These are phyloP conservation scores for Celoporthe dispersa DNA, from an alignment of 2,329 filamentous ascomycete genomes.

Conservation along the genomic window DNA sequence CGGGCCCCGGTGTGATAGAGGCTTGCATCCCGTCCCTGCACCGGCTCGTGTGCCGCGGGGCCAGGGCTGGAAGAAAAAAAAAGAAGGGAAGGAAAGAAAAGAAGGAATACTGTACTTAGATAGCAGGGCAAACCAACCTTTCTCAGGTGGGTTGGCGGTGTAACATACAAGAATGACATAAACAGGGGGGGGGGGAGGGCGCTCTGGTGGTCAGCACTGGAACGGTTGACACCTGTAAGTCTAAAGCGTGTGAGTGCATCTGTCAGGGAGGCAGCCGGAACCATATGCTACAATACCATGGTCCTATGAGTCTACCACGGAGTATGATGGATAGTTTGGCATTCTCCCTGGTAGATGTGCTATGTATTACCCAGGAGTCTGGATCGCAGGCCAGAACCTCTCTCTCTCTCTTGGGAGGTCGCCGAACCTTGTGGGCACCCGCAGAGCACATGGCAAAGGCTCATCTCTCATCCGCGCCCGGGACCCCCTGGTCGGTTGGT, in stretches of 20 bases:
- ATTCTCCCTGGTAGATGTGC: no score
- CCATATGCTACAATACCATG: no score
- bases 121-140: no score
- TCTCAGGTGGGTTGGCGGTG: neutral
- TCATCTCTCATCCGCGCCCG: neutral
- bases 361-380: neutral
- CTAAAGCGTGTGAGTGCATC: neutral
- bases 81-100: no score
- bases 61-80: neutral
- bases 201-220: neutral
- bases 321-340: no score
- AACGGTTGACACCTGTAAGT: neutral
- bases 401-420: neutral
- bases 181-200: neutral
- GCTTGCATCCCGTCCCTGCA: neutral
- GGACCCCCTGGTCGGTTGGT: neutral
- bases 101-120: neutral
- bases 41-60: neutral
- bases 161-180: neutral
- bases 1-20: neutral
- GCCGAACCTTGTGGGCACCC: no score
- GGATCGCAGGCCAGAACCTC: neutral
- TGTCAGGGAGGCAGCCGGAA: no score
- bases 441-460: neutral
- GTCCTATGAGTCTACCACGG: no score